Evolutionary conservation across 768 basidiomycete genomes (phyloP).

Genomic region (Hypholoma sublateritium): DNA sequence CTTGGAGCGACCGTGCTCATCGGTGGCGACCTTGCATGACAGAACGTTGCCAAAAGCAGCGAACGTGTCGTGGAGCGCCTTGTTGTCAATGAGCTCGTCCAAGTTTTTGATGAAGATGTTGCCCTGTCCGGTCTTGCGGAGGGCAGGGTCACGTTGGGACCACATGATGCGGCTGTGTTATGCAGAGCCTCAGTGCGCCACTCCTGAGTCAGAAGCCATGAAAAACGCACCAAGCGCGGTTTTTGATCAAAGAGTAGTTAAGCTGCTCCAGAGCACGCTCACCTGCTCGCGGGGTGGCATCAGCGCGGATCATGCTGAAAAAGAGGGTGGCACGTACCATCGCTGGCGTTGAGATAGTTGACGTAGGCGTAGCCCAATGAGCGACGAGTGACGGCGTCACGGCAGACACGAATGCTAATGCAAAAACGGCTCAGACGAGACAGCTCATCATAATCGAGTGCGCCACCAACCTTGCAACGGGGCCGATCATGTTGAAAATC

Average conservation of each 20-base stretch:
- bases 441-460: conserved; percentile 5
- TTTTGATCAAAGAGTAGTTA: conserved; percentile 99
- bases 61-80: conserved; percentile 99
- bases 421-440: conserved; percentile 8
- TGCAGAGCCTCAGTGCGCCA: conserved; percentile 9
- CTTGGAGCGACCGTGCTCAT: conserved; percentile 92
- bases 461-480: conserved; percentile 83
- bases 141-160: conserved; percentile 99
- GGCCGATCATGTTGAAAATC: conserved; percentile 99
- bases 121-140: conserved; percentile 99
- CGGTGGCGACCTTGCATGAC: conserved; percentile 98
- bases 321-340: conserved; percentile 60
- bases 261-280: conserved; percentile 98
- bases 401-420: conserved; percentile 94
- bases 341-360: conserved; percentile 93
- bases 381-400: conserved; percentile 99
- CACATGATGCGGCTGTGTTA: conserved; percentile 94
- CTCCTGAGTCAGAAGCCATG: conserved; percentile 12
- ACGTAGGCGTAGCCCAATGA: conserved; percentile 99
- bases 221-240: conserved; percentile 80
- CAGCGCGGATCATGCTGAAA: background rate
- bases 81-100: conserved; percentile 97
- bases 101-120: conserved; percentile 99
- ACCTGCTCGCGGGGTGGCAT: conserved; percentile 44
- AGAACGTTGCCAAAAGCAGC: conserved; percentile 98